Evolutionary conservation across 495 filamentous ascomycete genomes (phyloP).

Genomic region (Emericellopsis terricola): DNA sequence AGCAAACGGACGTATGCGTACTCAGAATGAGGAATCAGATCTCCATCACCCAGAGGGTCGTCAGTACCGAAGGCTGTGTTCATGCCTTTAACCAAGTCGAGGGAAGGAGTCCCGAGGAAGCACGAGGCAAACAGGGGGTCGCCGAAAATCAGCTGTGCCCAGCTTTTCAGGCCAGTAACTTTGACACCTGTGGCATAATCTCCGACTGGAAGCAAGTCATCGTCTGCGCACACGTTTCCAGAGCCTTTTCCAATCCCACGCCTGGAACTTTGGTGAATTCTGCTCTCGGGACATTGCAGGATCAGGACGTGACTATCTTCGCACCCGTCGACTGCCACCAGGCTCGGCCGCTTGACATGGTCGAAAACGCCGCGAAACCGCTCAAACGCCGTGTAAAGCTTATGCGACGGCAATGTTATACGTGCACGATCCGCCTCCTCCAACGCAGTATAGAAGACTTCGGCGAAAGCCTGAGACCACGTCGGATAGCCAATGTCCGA

Average conservation of each 20-base stretch:
- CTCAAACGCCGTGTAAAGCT: conserved; percentile 18
- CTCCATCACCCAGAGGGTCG: too few species aligned
- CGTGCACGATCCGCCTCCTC: conserved; percentile 28
- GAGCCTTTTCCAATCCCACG: too few species aligned
- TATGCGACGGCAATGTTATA: conserved; percentile 20
- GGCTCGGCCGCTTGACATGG: conserved; percentile 14
- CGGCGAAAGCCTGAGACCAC: conserved; percentile 28
- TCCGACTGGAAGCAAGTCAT: too few species aligned
- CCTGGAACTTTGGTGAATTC: too few species aligned
- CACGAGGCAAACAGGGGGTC: conserved; percentile 35
- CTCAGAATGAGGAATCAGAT: too few species aligned
- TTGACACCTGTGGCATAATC: too few species aligned
- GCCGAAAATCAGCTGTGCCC: conserved; percentile 38
- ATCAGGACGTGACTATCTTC: conserved; percentile 13
- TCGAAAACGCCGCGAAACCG: conserved; percentile 20
- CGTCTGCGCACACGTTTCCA: too few species aligned
- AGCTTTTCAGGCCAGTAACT: conserved; percentile 22
- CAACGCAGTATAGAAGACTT: conserved; percentile 21
- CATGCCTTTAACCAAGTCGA: conserved; percentile 24
- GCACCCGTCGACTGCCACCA: conserved; percentile 18
- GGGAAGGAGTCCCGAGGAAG: conserved; percentile 24
- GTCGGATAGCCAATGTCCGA: conserved; percentile 9
- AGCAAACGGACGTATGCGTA: too few species aligned
- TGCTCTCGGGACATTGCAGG: too few species aligned
- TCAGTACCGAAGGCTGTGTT: neutral